Evolutionary conservation across 805 yeast species (phyloP).

Genomic region (Spencermartinsiella europaea): DNA sequence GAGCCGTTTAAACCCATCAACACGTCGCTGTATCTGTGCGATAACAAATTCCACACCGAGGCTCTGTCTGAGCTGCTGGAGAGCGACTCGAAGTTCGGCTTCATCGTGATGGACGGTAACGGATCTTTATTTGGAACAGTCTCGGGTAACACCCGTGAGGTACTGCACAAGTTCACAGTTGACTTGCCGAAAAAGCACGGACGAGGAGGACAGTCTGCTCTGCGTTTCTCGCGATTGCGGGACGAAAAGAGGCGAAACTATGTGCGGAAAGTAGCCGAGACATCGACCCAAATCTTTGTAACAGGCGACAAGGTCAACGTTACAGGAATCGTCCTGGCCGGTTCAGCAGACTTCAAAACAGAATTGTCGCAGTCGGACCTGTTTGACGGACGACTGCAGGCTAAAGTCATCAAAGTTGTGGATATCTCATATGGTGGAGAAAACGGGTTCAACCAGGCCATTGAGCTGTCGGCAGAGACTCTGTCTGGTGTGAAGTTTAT

Average conservation of each 20-base stretch:
- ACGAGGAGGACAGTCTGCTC: slow-evolving; percentile 99
- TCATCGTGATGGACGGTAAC: slow-evolving; percentile 99
- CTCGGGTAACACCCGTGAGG: slow-evolving; percentile 95
- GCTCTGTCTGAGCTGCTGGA: slow-evolving; percentile 91
- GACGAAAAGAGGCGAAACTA: slow-evolving; percentile 99
- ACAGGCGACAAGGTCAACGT: slow-evolving; percentile 92
- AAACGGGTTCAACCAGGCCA: slow-evolving; percentile 99
- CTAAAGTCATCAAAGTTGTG: slow-evolving; percentile 84
- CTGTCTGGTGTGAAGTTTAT: slow-evolving; percentile 95
- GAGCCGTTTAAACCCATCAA: slow-evolving; percentile 99
- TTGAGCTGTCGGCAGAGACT: slow-evolving; percentile 95
- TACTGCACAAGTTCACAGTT: slow-evolving; percentile 91
- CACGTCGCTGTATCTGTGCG: slow-evolving; percentile 94
- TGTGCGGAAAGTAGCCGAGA: slow-evolving; percentile 97
- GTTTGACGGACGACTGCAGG: slow-evolving; percentile 84
- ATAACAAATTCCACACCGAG: slow-evolving; percentile 97
- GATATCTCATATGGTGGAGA: slow-evolving; percentile 99
- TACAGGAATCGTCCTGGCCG: slow-evolving; percentile 92
- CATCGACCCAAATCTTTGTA: slow-evolving; percentile 94
- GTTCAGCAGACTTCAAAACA: slow-evolving; percentile 98
- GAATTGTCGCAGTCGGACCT: slow-evolving; percentile 89
- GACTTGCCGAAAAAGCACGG: slow-evolving; percentile 99
- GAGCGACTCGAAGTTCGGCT: slow-evolving; percentile 94
- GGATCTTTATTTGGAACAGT: slow-evolving; percentile 94
- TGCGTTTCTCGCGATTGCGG: slow-evolving; percentile 98